Percentiles rank a stretch among this genome's conserved stretches.
These are phyloP conservation scores for Chloromonas sp. DNA, from an alignment of 163 green algal species.

Conservation along the genomic window DNA sequence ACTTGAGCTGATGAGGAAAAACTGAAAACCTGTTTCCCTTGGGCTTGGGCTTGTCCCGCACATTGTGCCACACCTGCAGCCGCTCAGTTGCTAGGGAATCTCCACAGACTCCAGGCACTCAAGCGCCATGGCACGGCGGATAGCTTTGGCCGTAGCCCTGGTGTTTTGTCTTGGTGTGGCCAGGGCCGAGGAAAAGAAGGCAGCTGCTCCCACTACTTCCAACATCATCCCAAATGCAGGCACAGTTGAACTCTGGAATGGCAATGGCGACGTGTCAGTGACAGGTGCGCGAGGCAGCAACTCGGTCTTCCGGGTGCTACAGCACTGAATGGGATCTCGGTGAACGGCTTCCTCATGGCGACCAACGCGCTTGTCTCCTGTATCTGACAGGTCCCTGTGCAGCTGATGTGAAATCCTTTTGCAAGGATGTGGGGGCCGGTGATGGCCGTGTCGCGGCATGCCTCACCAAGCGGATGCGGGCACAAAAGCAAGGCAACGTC, in stretches of 20 bases:
- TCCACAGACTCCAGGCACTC: too few relatives aligned
- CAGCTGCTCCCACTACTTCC: background rate
- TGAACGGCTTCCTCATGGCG: background rate
- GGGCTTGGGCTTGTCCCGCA: too few relatives aligned
- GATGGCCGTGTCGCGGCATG: slow-evolving; percentile 43
- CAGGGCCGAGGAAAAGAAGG: background rate
- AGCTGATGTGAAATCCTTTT: slow-evolving; percentile 42
- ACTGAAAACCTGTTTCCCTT: too few relatives aligned
- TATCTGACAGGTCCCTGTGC: slow-evolving; percentile 42
- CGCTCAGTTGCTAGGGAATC: too few relatives aligned
- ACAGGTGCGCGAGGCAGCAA: slow-evolving; percentile 17
- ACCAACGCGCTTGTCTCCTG: background rate
- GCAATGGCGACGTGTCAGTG: slow-evolving; percentile 39
- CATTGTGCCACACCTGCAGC: too few relatives aligned
- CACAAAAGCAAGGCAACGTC: slow-evolving; percentile 44
- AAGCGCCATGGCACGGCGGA: background rate
- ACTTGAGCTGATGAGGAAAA: too few relatives aligned
- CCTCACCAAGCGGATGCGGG: slow-evolving; percentile 43
- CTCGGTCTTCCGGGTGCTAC: background rate
- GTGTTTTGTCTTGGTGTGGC: too few relatives aligned
- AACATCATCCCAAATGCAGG: slow-evolving; percentile 43
- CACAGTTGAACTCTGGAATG: slow-evolving; percentile 29
- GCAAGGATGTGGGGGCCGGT: slow-evolving; percentile 46
- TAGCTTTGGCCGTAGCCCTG: background rate
- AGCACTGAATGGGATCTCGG: too few relatives aligned